Base-by-base conservation (phyloP, 2,329 filamentous ascomycete species). In the Trichoderma sp. region DNA sequence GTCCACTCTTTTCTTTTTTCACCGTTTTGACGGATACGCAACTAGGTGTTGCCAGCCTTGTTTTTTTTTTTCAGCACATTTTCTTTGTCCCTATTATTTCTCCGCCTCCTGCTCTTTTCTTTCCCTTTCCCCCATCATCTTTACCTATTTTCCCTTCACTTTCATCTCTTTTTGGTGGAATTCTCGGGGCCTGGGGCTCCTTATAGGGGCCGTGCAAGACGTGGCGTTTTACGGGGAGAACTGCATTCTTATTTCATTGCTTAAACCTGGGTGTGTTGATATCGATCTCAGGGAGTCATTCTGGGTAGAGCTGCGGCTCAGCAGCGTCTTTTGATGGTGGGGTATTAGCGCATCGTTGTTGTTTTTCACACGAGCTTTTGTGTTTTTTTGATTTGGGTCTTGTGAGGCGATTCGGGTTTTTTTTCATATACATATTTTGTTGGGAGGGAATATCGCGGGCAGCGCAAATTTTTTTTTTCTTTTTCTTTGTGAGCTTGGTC, bases 301-400 rank as follows among this genome's bases (percentile, higher is more conserved):
- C 52, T 64, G 61, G 61, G 61, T 64, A 64, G 37, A 53, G 48
- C 50, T 34, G 35, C 50, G 39, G 61, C 34, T 64, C 35, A 56
- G 50, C 52, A 64, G 50, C 61, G 61, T 57, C 52, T 54, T 54
- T 35, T 17, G 45, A 42, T 13, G 50, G 50, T 22, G 61, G 53
- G 17, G 27, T 17, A 7, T 19, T 34, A n/a, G 27, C 27, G 17
- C n/a, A 32, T 48, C 39, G 22, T 53, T 13, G 27, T 27, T 67
- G 25, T 15, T 29, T 54, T 54, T 25, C 7, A 53, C 29, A 29
- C 50, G 50, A 54, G 50, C 50, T 54, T 53, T 10, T 42, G 17
- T 7, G 8, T 50, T 45, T 32, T 29, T 45, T 67, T 34, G 50
- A 32, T 39, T 29, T 68, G 65, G 59, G 59, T 63, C 29, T 7